Evolutionary conservation across 1,284 basidiomycete species (phyloP).

Genomic region (Sporisorium exsertum): DNA sequence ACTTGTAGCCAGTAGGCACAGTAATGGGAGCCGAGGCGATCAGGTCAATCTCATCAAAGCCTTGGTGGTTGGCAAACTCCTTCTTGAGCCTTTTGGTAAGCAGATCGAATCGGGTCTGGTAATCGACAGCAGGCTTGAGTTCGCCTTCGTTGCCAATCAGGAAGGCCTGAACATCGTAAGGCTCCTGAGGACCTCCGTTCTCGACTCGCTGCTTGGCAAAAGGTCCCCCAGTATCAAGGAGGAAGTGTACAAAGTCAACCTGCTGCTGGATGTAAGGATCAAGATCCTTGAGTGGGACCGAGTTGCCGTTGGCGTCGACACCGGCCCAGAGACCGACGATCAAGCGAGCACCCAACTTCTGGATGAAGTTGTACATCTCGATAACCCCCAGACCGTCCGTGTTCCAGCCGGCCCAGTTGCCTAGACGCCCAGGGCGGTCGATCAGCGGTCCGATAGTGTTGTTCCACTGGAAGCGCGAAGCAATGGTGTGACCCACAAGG

Average conservation of each 20-base stretch:
- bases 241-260: slow-evolving; percentile 49
- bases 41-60: slow-evolving; percentile 51
- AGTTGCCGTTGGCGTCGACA: slow-evolving; percentile 58
- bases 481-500: slow-evolving; percentile 72
- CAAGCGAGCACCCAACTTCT: slow-evolving; percentile 73
- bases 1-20: slow-evolving; percentile 47
- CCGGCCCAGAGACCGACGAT: slow-evolving; percentile 80
- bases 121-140: slow-evolving; percentile 66
- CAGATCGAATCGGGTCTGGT: slow-evolving; percentile 76
- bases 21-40: slow-evolving; percentile 40
- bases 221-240: slow-evolving; percentile 42
- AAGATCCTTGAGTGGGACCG: slow-evolving; percentile 73
- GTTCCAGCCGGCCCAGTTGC: slow-evolving; percentile 73
- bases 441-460: slow-evolving; percentile 73
- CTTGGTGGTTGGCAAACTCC: slow-evolving; percentile 74
- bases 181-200: slow-evolving; percentile 67
- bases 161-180: slow-evolving; percentile 76
- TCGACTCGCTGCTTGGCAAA: slow-evolving; percentile 41
- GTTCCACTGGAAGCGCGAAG: slow-evolving; percentile 78
- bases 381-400: slow-evolving; percentile 74
- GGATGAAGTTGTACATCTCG: slow-evolving; percentile 78
- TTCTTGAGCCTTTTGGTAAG: slow-evolving; percentile 74
- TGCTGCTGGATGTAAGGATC: slow-evolving; percentile 75
- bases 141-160: slow-evolving; percentile 74
- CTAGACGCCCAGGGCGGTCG: slow-evolving; percentile 72